Percentiles rank a stretch among this genome's conserved stretches.
These are phyloP conservation scores for Saccharomycopsis guyanensis DNA, from an alignment of 805 yeast genomes.

Conservation along the genomic window DNA sequence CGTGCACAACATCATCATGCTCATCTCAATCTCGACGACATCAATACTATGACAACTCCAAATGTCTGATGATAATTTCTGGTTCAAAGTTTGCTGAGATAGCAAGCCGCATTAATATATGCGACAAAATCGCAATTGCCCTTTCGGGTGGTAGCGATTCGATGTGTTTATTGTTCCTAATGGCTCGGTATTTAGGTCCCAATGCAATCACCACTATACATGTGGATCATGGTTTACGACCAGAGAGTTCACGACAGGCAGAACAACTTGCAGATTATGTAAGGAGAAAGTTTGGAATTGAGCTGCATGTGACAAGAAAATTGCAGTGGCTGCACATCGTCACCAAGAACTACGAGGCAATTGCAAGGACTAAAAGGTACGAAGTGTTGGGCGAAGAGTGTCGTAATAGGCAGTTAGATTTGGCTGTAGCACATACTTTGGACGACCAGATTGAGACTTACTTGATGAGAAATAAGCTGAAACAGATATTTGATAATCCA, in stretches of 20 bases:
- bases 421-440: constrained; percentile 35
- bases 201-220: constrained; percentile 32
- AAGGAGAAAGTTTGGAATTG: not conserved
- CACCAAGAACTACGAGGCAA: constrained; percentile 34
- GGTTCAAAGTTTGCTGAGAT: too few relatives aligned
- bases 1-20: too few relatives aligned
- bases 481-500: constrained; percentile 25
- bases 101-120: too few relatives aligned
- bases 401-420: constrained; percentile 18
- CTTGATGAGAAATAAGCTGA: constrained; percentile 34
- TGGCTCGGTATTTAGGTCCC: constrained; percentile 24
- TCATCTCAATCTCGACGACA: too few relatives aligned
- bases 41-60: too few relatives aligned
- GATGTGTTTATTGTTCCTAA: constrained; percentile 35
- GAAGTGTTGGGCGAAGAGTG: constrained; percentile 27
- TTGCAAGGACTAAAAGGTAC: constrained; percentile 33
- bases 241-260: constrained; percentile 31
- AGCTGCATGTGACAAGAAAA: constrained; percentile 22
- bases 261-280: constrained; percentile 25
- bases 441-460: constrained; percentile 39
- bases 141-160: constrained; percentile 43
- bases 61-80: too few relatives aligned
- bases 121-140: constrained; percentile 31
- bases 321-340: not conserved
- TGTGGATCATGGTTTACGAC: constrained; percentile 34